Conservation (phyloP, 495 filamentous ascomycete species). For the Podospora comata region DNA sequence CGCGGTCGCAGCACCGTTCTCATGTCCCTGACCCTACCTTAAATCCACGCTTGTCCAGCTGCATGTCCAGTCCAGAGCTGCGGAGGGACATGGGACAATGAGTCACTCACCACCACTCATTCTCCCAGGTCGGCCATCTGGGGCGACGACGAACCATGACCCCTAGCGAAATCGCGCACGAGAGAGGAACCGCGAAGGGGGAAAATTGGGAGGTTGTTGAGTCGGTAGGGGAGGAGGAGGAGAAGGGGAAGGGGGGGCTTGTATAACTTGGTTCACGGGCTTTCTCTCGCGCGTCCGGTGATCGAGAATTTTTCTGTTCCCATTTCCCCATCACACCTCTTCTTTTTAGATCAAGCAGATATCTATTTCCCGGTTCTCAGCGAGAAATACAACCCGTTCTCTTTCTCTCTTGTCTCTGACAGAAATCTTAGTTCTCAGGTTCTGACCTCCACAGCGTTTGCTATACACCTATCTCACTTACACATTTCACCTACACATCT, state of each 20-base stretch:
- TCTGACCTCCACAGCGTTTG: not conserved
- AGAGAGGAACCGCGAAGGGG: not conserved
- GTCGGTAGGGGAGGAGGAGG: not conserved
- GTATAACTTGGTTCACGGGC: slow-evolving; percentile 2
- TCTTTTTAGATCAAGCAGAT: not conserved
- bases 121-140: slow-evolving; percentile 19
- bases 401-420: not conserved
- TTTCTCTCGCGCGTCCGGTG: slow-evolving; percentile 9
- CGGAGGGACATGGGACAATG: slow-evolving; percentile 20
- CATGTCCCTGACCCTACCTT: slow-evolving; percentile 4
- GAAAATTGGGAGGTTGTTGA: slow-evolving; percentile 5
- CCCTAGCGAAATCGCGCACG: slow-evolving; percentile 21
- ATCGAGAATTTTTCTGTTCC: slow-evolving; percentile 12
- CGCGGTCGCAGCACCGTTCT: slow-evolving; percentile 22
- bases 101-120: slow-evolving; percentile 35
- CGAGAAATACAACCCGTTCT: too few relatives aligned
- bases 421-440: not conserved
- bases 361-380: not conserved
- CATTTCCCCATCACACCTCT: slow-evolving; percentile 11
- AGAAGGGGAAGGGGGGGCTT: not conserved
- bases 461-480: not conserved
- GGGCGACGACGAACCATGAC: slow-evolving; percentile 20
- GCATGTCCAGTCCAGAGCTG: slow-evolving; percentile 21
- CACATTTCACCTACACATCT: not conserved
- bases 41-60: slow-evolving; percentile 16